Conservation (phyloP, 2,329 filamentous ascomycete genomes). For the Talaromyces verruculosus region DNA sequence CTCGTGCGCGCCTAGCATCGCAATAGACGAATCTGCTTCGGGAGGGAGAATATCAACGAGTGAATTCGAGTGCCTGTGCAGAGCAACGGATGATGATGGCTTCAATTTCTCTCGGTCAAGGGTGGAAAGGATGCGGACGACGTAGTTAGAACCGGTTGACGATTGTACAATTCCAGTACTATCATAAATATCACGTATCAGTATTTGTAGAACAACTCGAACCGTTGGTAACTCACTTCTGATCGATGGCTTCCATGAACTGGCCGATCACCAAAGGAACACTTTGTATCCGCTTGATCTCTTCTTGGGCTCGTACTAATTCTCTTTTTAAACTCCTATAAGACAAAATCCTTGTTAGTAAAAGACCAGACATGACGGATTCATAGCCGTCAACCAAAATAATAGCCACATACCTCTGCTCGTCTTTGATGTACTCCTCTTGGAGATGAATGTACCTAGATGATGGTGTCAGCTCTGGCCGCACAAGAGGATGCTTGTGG, state of each 20-base stretch:
- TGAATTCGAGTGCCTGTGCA: conserved; percentile 97
- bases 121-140: conserved; percentile 95
- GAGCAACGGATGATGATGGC: conserved; percentile 93
- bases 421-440: conserved; percentile 99
- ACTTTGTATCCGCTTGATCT: conserved; percentile 99
- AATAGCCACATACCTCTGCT: conserved; percentile 68
- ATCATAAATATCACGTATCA: conserved; percentile 22
- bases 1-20: conserved; percentile 94
- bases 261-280: conserved; percentile 97
- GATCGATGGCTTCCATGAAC: conserved; percentile 99
- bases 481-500: conserved; percentile 5
- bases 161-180: conserved; percentile 98
- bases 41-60: conserved; percentile 98
- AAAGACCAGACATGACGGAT: conserved; percentile 4
- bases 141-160: conserved; percentile 97
- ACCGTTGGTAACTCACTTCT: conserved; percentile 68
- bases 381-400: neutral
- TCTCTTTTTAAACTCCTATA: conserved; percentile 89
- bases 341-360: conserved; percentile 21
- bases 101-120: conserved; percentile 98
- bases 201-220: neutral
- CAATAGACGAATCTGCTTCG: conserved; percentile 96
- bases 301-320: conserved; percentile 93
- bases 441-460: conserved; percentile 88
- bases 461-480: conserved; percentile 16